Conservation (phyloP, 2,329 filamentous ascomycete genomes). For the Botryotinia calthae region DNA sequence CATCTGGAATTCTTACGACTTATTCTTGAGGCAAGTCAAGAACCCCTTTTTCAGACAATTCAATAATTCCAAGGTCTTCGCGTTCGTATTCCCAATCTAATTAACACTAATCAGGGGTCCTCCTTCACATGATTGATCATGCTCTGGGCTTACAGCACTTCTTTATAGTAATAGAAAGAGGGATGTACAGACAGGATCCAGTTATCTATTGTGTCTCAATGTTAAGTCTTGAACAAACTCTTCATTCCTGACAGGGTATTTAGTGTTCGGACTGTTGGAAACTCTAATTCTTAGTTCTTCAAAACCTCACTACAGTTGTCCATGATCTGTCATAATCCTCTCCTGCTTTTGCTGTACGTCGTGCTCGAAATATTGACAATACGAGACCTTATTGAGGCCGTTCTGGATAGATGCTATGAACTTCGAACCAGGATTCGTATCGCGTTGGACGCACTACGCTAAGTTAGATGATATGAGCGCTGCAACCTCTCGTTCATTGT, state of each 20-base stretch:
- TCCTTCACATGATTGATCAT: background rate
- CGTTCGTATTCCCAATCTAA: background rate
- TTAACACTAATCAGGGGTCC: background rate
- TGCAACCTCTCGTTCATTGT: background rate
- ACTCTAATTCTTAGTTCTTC: background rate
- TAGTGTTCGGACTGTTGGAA: background rate
- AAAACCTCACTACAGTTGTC: background rate
- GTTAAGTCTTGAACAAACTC: background rate
- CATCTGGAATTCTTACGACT: background rate
- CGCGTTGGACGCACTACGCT: background rate
- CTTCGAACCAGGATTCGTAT: too few species aligned
- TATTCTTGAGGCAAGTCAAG: background rate
- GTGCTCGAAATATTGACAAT: background rate
- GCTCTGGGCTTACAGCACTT: background rate
- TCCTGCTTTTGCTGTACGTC: background rate
- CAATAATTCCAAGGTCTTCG: background rate
- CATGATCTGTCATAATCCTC: background rate
- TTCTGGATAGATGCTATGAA: too few species aligned
- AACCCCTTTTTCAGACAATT: background rate
- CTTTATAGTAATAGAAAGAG: background rate
- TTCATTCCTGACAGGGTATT: background rate
- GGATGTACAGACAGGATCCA: background rate
- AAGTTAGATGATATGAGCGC: background rate
- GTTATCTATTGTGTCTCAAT: background rate
- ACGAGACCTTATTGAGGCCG: background rate